Evolutionary conservation across 208 protist genomes (phyloP), one percentile per base, ranked within the genome.

Genomic region (Trypanosoma boissoni): DNA sequence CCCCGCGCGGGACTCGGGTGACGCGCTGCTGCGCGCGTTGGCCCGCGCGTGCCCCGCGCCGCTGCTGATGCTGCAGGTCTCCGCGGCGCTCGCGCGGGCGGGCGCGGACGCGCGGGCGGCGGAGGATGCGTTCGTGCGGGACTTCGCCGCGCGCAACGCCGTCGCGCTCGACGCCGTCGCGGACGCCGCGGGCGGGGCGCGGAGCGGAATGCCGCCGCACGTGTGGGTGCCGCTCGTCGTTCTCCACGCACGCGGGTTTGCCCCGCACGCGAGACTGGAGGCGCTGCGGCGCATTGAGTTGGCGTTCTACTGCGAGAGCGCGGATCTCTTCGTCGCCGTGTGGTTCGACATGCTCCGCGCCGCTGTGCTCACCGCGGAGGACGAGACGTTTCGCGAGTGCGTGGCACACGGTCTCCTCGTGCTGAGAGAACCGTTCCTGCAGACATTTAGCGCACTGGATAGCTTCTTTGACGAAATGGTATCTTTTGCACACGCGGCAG

Each of bases 391-490:
- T 48, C 51, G 66, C 10, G 16, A 42, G 3, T 68, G 68, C 10
- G 50, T 81, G 12, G 34, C 39, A 24, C 66, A 78, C 46, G 73
- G 69, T 21, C 55, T 88, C 14, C 32, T 58, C 41, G 27, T 75
- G 9, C 70, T 87, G 14, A 72, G 69, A 4, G 79, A 87, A 63
- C 43, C 58, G 24, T 78, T 87, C 55, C 43, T 83, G n/a, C 54
- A 61, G 27, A 63, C 50, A 32, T 88, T 81, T 74, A 88, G 81
- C 53, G 61, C 86, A 21, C 57, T 89, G 4, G 86, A 92, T 53
- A 60, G 58, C 9, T 72, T 52, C 29, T 84, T 78, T 59, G 53
- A 68, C 9, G 53, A 69, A 0, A 68, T 88, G 61, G 65, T 93
- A 9, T 76, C 83, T 10, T 49, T 80, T 12, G 75, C 83, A 8